phyloP scores from a whole-genome alignment of 2,329 filamentous ascomycete genomes.

The Paraconiothyrium brasiliense region DNA sequence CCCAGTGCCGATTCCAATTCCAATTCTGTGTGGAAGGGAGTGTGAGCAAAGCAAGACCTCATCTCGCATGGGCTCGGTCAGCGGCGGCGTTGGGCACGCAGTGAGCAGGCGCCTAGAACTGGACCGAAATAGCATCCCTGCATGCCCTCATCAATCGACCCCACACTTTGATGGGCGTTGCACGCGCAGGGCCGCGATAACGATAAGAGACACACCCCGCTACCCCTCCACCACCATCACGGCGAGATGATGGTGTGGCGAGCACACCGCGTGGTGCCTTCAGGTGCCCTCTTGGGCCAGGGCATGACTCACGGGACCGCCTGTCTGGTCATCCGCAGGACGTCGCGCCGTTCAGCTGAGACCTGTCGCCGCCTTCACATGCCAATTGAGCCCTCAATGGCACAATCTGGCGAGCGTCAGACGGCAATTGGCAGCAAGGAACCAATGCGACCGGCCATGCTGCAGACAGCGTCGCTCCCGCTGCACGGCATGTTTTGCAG shows the following conservation, averaged over 20 bases:
- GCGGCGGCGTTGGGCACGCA: slow-evolving; percentile 10
- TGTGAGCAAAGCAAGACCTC: neutral
- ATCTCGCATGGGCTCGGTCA: slow-evolving; percentile 1
- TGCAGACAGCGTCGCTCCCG: slow-evolving; percentile 8
- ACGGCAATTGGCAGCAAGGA: slow-evolving; percentile 13
- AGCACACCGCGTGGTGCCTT: slow-evolving; percentile 6
- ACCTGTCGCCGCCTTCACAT: slow-evolving; percentile 15
- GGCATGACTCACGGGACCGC: slow-evolving; percentile 11
- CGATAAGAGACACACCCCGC: slow-evolving; percentile 14
- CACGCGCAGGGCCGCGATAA: slow-evolving; percentile 18
- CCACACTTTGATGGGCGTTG: slow-evolving; percentile 17
- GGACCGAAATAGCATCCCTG: slow-evolving; percentile 12
- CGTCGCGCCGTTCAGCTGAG: slow-evolving; percentile 9
- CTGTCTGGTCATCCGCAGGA: slow-evolving; percentile 3
- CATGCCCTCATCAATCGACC: slow-evolving; percentile 8
- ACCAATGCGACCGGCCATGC: slow-evolving; percentile 4
- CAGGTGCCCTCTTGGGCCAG: neutral
- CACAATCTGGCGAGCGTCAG: neutral
- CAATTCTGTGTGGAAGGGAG: neutral
- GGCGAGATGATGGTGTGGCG: slow-evolving; percentile 12
- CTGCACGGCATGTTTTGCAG: slow-evolving; percentile 16
- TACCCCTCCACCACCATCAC: slow-evolving; percentile 12
- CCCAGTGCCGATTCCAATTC: neutral
- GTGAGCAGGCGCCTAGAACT: slow-evolving; percentile 5
- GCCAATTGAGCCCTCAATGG: neutral